These are phyloP conservation scores for Coprinopsis strossmayeri DNA, from an alignment of 768 basidiomycete species.

Conservation along the genomic window DNA sequence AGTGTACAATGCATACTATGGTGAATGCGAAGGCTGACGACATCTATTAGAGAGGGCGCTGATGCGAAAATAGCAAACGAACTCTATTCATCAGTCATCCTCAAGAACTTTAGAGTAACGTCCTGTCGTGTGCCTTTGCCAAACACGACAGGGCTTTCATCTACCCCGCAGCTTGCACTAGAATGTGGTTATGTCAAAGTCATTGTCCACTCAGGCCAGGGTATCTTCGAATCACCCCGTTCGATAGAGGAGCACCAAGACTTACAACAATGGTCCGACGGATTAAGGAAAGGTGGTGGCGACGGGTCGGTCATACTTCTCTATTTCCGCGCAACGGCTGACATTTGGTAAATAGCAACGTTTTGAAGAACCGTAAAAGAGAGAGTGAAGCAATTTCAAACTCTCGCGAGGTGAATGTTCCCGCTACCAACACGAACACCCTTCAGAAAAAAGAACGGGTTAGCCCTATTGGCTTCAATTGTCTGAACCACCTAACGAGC, in stretches of 20 bases:
- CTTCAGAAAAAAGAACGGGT: too few species aligned
- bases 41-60: too few species aligned
- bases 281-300: conserved; percentile 50
- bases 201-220: conserved; percentile 33
- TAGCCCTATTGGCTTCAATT: too few species aligned
- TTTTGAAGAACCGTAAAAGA: conserved; percentile 15
- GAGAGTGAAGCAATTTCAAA: background rate
- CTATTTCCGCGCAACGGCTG: conserved; percentile 1
- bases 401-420: too few species aligned
- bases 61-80: background rate
- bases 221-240: conserved; percentile 39
- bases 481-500: background rate
- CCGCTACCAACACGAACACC: too few species aligned
- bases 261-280: conserved; percentile 46
- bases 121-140: conserved; percentile 46
- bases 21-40: too few species aligned
- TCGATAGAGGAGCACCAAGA: conserved; percentile 35
- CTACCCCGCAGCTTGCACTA: conserved; percentile 38
- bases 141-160: background rate
- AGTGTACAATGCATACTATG: too few species aligned
- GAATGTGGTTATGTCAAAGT: conserved; percentile 30
- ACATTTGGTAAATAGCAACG: conserved; percentile 38
- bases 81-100: background rate
- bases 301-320: conserved; percentile 43
- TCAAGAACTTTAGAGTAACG: conserved; percentile 45